Percentiles rank a stretch among this genome's conserved stretches.
Conservation (phyloP, 2,329 filamentous ascomycete species). For the Tolypocladium inflatum region DNA sequence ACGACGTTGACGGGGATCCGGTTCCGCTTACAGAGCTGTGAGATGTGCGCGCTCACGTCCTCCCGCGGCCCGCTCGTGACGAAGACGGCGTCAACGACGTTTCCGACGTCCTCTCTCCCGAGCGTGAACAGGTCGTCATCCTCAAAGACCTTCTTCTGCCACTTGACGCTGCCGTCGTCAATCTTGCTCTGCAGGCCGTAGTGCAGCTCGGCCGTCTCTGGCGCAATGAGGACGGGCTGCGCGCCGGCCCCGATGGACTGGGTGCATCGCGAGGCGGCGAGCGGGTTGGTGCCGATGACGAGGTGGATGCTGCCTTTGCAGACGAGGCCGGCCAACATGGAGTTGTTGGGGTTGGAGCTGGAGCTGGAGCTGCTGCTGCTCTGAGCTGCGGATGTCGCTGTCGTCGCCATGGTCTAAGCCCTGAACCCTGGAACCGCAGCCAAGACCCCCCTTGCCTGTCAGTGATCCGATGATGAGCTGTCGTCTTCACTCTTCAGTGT, state of each 20-base stretch:
- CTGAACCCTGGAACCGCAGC: not conserved
- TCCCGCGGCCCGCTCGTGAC: conserved; percentile 54
- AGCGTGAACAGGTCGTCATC: conserved; percentile 64
- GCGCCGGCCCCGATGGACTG: conserved; percentile 79
- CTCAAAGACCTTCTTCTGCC: conserved; percentile 56
- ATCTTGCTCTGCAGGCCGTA: conserved; percentile 52
- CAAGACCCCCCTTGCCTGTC: not conserved
- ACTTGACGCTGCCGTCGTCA: conserved; percentile 55
- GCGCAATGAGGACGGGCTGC: conserved; percentile 67
- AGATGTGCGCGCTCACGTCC: conserved; percentile 50
- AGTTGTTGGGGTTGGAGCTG: not conserved
- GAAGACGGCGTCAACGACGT: conserved; percentile 85
- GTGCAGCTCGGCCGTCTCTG: conserved; percentile 50
- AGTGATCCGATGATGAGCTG: not conserved
- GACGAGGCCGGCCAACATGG: conserved; percentile 61
- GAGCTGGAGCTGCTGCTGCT: not conserved
- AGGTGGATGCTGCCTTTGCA: conserved; percentile 67
- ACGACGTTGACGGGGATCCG: conserved; percentile 90
- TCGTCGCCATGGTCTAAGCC: not conserved
- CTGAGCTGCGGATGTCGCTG: not conserved
- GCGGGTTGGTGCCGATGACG: conserved; percentile 74
- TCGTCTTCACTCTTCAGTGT: not conserved
- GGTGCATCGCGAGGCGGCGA: conserved; percentile 75
- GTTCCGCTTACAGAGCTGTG: conserved; percentile 62
- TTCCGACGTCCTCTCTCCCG: conserved; percentile 69